Evolutionary conservation across 495 filamentous ascomycete species (phyloP).

Genomic region (Lasiosphaeria ovina): DNA sequence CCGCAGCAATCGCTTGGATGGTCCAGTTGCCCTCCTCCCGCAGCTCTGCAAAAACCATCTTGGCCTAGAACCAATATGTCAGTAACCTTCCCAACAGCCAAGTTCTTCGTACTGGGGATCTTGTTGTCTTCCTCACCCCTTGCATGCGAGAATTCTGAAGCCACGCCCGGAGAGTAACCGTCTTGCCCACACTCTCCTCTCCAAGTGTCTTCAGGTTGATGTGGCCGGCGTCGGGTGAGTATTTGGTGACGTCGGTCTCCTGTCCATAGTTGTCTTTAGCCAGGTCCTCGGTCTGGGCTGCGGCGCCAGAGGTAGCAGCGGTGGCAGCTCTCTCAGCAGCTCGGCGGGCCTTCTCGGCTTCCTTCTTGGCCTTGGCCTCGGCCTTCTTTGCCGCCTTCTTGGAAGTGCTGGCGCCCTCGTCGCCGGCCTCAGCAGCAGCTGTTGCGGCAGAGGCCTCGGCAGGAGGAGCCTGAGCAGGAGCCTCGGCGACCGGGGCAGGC

Average conservation of each 20-base stretch:
- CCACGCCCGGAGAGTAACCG: constrained; percentile 75
- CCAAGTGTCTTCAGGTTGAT: constrained; percentile 54
- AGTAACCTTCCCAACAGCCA: too few species aligned
- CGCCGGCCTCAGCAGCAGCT: constrained; percentile 15
- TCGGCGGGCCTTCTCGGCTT: constrained; percentile 50
- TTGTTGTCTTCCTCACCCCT: constrained; percentile 43
- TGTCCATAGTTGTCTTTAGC: constrained; percentile 69
- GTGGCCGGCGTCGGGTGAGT: constrained; percentile 36
- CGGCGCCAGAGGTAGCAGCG: constrained; percentile 43
- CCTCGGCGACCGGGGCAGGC: constrained; percentile 20
- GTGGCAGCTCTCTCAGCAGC: constrained; percentile 50
- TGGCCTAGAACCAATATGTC: constrained; percentile 37
- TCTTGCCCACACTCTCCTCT: constrained; percentile 64
- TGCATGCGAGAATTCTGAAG: constrained; percentile 85
- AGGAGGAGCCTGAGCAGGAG: neutral
- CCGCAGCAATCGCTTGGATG: constrained; percentile 61
- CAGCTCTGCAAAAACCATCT: constrained; percentile 89
- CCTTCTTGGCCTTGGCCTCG: constrained; percentile 53
- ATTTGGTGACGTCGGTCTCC: constrained; percentile 31
- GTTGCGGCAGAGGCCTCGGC: neutral
- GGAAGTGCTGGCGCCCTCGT: constrained; percentile 31
- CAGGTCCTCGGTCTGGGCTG: constrained; percentile 60
- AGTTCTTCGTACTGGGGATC: neutral
- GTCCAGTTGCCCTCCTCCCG: constrained; percentile 65
- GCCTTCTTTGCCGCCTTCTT: constrained; percentile 60